Evolutionary conservation across 305 asterid species (phyloP).

Genomic region (Fraxinus nigra): DNA sequence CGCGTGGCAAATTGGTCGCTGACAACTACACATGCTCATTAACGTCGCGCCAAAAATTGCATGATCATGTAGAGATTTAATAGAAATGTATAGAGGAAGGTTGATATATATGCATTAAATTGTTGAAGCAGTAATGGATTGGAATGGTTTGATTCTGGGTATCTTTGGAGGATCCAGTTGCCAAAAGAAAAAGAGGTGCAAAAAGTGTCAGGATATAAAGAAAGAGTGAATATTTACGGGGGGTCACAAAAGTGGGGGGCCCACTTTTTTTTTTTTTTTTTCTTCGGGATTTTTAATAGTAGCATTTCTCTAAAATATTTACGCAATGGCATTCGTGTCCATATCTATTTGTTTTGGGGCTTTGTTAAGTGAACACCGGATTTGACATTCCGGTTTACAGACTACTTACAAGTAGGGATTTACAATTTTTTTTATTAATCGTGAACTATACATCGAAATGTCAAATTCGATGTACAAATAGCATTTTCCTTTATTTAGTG

Average conservation of each 20-base stretch:
- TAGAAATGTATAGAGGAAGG: neutral
- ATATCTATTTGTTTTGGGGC: neutral
- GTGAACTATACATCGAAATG: no score
- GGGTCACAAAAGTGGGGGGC: no score
- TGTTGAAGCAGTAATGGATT: conserved; percentile 22
- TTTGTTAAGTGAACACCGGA: no score
- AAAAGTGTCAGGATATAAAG: neutral
- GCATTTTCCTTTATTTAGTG: no score
- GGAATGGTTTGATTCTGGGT: conserved; percentile 37
- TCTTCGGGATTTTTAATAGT: no score
- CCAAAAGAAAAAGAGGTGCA: neutral
- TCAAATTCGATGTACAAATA: no score
- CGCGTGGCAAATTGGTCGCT: conserved; percentile 41
- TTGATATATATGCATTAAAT: neutral
- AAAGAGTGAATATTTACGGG: neutral
- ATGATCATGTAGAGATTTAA: conserved; percentile 25
- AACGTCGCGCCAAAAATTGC: conserved; percentile 37
- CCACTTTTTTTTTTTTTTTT: no score
- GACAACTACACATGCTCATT: conserved; percentile 42
- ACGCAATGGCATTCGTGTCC: neutral
- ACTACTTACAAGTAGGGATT: no score
- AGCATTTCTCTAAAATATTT: no score
- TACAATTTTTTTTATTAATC: no score
- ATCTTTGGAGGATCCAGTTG: conserved; percentile 41
- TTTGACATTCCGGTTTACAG: no score